Base-by-base conservation (phyloP, 345 rosid genomes). In the Pseudoturritis turrita region DNA sequence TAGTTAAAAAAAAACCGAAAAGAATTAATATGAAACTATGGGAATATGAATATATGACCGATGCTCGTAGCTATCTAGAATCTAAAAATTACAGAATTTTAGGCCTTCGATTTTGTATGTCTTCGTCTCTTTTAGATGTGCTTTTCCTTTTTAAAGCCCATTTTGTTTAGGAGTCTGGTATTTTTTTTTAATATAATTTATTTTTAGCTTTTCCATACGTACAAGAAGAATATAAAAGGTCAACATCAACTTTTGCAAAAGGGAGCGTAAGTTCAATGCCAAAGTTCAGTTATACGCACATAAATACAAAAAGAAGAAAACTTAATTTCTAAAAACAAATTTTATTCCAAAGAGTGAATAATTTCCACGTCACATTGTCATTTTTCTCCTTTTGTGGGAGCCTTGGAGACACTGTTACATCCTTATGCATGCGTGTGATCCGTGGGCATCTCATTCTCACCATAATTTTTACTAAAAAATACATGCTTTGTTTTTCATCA, bases 21-120 rank as follows among this genome's bases (percentile, higher is more conserved):
- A 55, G 17, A 59, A 51, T 29, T 50, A 29, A 22, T 23, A 62
- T 1, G 55, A 53, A 53, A 68, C 17, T 35, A 10, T 31, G 14
- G 43, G 62, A 54, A 68, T 61, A 51, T 58, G 47, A 31, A 51
- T 50, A 67, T 40, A 51, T 22, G 49, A 51, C 21, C 29, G 10
- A 60, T 40, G 78, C 39, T 51, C 10, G 12, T 37, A 61, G 56
- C 69, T 52, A 75, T 75, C 69, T 51, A 29, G 62, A 75, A 75
- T 75, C 68, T 60, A 37, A 68, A 39, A 49, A 33, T 9, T 68
- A 73, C 56, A 50, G 73, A 52, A 75, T 68, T 75, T 43, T 75
- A 60, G 78, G 78, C 74, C 74, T 75, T 61, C 70, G 14, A 50
- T 68, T 68, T 43, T 43, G 72, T 57, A 46, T 65, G 60, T 74